Evolutionary conservation across 345 rosid species (phyloP).

Genomic region (Viola odorata): DNA sequence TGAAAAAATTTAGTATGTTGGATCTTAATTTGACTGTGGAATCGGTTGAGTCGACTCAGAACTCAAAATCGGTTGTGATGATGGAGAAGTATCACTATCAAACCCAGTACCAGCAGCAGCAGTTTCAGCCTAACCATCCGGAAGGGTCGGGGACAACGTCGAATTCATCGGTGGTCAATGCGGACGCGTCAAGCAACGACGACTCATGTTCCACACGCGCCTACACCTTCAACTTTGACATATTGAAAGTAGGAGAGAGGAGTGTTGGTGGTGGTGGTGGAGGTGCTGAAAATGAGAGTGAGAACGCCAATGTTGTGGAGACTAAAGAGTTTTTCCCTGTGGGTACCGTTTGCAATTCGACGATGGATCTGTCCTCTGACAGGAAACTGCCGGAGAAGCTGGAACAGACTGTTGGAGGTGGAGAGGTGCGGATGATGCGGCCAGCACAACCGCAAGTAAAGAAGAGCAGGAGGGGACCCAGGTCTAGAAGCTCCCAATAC

Average conservation of each 20-base stretch:
- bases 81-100: slow-evolving; percentile 23
- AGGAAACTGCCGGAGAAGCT: slow-evolving; percentile 1
- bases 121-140: not conserved
- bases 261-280: slow-evolving; percentile 5
- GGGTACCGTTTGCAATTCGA: not conserved
- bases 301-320: slow-evolving; percentile 22
- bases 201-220: slow-evolving; percentile 65
- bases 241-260: slow-evolving; percentile 47
- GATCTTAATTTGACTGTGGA: slow-evolving; percentile 78
- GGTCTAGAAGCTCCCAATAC: slow-evolving; percentile 95
- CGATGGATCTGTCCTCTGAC: slow-evolving; percentile 39
- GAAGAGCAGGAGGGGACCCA: slow-evolving; percentile 90
- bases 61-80: slow-evolving; percentile 25
- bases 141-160: slow-evolving; percentile 57
- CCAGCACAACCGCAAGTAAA: slow-evolving; percentile 48
- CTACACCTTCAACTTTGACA: slow-evolving; percentile 58
- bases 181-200: slow-evolving; percentile 53
- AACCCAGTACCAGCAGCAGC: not conserved
- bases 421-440: slow-evolving; percentile 35
- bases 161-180: slow-evolving; percentile 78
- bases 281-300: not conserved
- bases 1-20: slow-evolving; percentile 37
- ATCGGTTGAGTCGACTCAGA: slow-evolving; percentile 54
- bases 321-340: slow-evolving; percentile 68
- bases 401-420: slow-evolving; percentile 16